phyloP scores from a whole-genome alignment of 257 asterid species.

The Voacanga thouarsii region DNA sequence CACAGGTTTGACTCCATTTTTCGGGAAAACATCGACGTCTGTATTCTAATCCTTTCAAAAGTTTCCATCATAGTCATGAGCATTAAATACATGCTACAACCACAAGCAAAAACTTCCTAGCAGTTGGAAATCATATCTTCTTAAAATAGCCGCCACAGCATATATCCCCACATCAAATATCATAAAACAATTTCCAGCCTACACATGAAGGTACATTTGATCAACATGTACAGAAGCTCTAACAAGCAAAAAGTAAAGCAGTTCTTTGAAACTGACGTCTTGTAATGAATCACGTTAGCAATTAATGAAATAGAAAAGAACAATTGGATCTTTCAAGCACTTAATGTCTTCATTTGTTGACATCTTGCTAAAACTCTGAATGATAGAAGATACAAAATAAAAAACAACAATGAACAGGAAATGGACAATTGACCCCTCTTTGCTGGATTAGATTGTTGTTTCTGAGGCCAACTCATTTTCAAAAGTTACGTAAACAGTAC shows the following conservation, averaged over 20 bases:
- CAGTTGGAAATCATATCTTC: neutral
- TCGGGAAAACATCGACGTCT: neutral
- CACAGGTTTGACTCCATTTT: neutral
- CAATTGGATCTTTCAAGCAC: neutral
- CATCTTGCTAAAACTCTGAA: neutral
- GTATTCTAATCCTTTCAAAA: neutral
- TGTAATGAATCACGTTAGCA: neutral
- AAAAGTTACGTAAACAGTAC: neutral
- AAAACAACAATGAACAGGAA: neutral
- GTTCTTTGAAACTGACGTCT: neutral
- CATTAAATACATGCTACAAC: neutral
- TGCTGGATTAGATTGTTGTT: slow-evolving; percentile 4
- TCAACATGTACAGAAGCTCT: neutral
- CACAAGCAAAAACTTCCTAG: neutral
- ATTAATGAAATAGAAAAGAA: neutral
- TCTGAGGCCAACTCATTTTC: neutral
- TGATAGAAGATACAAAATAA: neutral
- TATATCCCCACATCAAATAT: neutral
- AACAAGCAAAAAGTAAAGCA: neutral
- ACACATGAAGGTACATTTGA: neutral
- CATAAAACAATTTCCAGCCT: neutral
- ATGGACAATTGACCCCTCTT: neutral
- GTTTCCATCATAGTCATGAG: neutral
- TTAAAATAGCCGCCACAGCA: neutral
- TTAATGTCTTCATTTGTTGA: neutral